Conservation (phyloP, 176 grass and related monocot genomes). For the Coix lacrymajobi region DNA sequence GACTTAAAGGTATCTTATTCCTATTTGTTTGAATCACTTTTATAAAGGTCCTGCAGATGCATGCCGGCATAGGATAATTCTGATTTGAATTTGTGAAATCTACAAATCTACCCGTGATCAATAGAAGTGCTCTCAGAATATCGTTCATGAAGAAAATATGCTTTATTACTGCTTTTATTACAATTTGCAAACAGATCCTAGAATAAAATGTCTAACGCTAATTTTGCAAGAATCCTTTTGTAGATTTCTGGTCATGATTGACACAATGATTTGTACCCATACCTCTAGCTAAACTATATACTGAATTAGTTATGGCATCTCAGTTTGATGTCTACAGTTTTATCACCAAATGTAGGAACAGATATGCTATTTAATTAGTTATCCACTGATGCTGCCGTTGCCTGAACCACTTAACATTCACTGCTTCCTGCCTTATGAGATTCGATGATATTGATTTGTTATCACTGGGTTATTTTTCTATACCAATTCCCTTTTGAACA, state of each 20-base stretch:
- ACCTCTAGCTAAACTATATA: not conserved
- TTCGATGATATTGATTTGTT: not conserved
- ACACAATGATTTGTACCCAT: not conserved
- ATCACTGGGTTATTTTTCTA: not conserved
- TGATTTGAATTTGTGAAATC: not conserved
- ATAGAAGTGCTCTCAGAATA: not conserved
- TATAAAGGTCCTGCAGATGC: not conserved
- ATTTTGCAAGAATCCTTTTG: not conserved
- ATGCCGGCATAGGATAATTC: not conserved
- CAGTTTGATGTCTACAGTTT: not conserved
- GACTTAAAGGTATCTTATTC: conserved; percentile 61
- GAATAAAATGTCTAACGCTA: not conserved
- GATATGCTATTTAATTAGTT: not conserved
- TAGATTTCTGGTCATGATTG: not conserved
- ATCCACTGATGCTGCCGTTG: not conserved
- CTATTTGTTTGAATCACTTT: conserved; percentile 5
- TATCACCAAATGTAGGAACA: conserved; percentile 6
- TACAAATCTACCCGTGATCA: not conserved
- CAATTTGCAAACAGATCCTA: not conserved
- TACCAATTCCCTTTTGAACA: not conserved
- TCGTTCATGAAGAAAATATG: not conserved
- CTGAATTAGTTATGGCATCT: not conserved
- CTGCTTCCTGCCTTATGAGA: not conserved
- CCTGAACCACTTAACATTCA: not conserved
- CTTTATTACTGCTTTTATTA: not conserved